These are phyloP conservation scores for Eucalyptus erythrocorys DNA, from an alignment of 345 rosid genomes.

Conservation along the genomic window DNA sequence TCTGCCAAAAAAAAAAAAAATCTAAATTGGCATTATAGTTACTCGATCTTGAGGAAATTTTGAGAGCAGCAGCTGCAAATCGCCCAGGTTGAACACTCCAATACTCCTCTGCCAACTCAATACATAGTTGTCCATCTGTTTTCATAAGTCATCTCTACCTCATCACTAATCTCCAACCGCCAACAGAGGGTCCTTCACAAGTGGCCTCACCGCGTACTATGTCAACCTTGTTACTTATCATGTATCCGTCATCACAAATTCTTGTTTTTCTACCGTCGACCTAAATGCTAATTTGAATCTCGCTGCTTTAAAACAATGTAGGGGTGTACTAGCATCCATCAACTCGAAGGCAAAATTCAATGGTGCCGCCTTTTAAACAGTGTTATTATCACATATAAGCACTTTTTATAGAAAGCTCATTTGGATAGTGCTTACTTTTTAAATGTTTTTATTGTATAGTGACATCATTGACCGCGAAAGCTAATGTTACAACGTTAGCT, in stretches of 20 bases:
- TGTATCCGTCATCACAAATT: not conserved
- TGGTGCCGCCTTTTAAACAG: too few relatives aligned
- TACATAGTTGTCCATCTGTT: not conserved
- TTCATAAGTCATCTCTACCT: not conserved
- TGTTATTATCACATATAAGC: too few relatives aligned
- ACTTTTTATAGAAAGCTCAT: too few relatives aligned
- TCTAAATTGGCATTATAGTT: not conserved
- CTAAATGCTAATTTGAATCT: too few relatives aligned
- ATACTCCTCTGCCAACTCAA: not conserved
- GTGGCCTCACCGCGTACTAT: not conserved
- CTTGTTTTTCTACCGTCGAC: too few relatives aligned
- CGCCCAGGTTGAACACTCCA: not conserved
- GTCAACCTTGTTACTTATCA: not conserved
- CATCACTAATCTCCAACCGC: not conserved
- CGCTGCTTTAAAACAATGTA: too few relatives aligned
- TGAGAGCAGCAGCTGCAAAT: not conserved
- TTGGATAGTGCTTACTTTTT: too few relatives aligned
- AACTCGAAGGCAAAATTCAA: too few relatives aligned
- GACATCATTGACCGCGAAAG: too few relatives aligned
- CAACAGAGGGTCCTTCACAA: not conserved
- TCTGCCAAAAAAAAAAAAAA: accelerated
- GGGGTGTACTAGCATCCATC: too few relatives aligned
- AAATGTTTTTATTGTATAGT: too few relatives aligned
- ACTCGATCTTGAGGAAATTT: not conserved
- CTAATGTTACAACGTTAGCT: too few relatives aligned